Conservation (phyloP, 2,329 filamentous ascomycete genomes). For the Trichoderma arundinaceum region DNA sequence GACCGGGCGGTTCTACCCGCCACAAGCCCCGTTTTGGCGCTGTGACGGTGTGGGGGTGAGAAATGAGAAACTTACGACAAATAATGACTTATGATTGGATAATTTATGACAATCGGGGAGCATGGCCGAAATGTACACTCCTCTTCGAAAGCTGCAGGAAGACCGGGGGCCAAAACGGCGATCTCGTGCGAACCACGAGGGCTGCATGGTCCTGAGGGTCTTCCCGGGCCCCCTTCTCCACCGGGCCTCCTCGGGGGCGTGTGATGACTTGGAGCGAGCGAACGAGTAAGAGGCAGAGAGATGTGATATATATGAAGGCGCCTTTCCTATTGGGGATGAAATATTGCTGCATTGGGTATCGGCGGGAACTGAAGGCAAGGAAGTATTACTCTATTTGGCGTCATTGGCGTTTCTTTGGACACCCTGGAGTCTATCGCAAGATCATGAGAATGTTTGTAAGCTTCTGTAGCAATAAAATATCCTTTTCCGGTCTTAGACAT, state of each 20-base stretch:
- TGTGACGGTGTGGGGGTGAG: slow-evolving; percentile 38
- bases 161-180: slow-evolving; percentile 37
- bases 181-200: slow-evolving; percentile 36
- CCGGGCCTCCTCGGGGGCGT: neutral
- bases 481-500: slow-evolving; percentile 13
- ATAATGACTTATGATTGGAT: slow-evolving; percentile 62
- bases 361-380: slow-evolving; percentile 33
- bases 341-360: slow-evolving; percentile 44
- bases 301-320: slow-evolving; percentile 34
- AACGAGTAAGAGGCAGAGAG: slow-evolving; percentile 18
- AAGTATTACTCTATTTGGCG: slow-evolving; percentile 36
- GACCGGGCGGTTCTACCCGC: slow-evolving; percentile 37
- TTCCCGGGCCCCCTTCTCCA: slow-evolving; percentile 17
- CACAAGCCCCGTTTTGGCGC: slow-evolving; percentile 40
- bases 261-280: slow-evolving; percentile 3
- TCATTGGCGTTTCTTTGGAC: slow-evolving; percentile 35
- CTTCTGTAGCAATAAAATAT: slow-evolving; percentile 27
- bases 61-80: slow-evolving; percentile 50
- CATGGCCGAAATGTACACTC: slow-evolving; percentile 53
- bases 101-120: slow-evolving; percentile 42
- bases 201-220: slow-evolving; percentile 34
- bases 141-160: slow-evolving; percentile 41
- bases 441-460: slow-evolving; percentile 21
- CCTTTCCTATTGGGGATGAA: slow-evolving; percentile 44
- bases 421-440: slow-evolving; percentile 34